Conservation (phyloP, 805 yeast genomes). For the Hemisphaericaspora nanyangensis region DNA sequence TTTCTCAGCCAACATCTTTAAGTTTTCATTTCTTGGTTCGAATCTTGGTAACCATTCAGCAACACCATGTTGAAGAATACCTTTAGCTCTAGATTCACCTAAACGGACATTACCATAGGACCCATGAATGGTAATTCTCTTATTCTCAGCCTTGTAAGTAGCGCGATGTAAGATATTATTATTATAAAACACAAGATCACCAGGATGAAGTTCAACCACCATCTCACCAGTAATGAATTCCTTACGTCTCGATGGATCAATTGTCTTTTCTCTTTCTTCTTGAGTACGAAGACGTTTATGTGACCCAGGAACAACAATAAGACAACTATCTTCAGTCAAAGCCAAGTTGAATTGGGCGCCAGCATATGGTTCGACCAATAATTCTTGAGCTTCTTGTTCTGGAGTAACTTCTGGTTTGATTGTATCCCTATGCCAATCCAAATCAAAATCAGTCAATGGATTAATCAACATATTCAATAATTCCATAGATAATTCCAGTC, state of each 20-base stretch:
- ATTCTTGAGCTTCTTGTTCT: conserved; percentile 41
- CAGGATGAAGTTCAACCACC: conserved; percentile 41
- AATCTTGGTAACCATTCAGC: conserved; percentile 43
- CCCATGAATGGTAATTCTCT: conserved; percentile 47
- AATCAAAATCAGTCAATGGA: conserved; percentile 49
- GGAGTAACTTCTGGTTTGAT: conserved; percentile 44
- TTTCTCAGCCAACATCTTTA: conserved; percentile 24
- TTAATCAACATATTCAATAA: conserved; percentile 50
- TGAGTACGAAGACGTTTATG: conserved; percentile 43
- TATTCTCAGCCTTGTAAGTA: conserved; percentile 32
- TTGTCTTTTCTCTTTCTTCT: conserved; percentile 40
- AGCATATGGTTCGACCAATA: conserved; percentile 37
- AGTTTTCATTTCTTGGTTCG: conserved; percentile 24
- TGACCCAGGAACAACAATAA: conserved; percentile 47
- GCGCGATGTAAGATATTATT: conserved; percentile 49
- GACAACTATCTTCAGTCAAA: conserved; percentile 41
- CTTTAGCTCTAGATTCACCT: conserved; percentile 43
- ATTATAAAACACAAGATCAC: conserved; percentile 49
- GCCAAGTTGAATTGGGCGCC: conserved; percentile 53
- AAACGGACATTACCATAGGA: conserved; percentile 43
- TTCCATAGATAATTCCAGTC: conserved; percentile 40
- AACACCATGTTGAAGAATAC: conserved; percentile 53
- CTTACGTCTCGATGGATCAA: conserved; percentile 24
- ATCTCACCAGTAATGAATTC: conserved; percentile 38
- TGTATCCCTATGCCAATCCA: conserved; percentile 52